Base-by-base conservation (phyloP, 768 basidiomycete genomes). In the Mycena chlorophos region DNA sequence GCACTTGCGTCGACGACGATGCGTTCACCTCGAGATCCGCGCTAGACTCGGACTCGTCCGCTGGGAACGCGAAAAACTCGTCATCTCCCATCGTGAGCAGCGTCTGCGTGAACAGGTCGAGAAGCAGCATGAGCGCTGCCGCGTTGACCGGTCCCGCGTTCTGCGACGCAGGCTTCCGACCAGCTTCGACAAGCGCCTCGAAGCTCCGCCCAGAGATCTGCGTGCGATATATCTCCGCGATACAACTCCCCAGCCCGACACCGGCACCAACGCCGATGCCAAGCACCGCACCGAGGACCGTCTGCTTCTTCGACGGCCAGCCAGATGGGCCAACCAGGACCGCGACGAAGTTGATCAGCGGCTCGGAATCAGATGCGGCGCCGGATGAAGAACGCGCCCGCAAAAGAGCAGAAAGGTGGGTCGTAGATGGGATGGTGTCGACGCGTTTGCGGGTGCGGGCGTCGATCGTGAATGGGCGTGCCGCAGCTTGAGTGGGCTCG, bases 71-170 rank as follows among this genome's bases (percentile, higher is more conserved):
- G 68, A 97, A 96, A 73, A 98, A 98, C 67, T 98, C 96, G 69
- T 98, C 95, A 62, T 98, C 96, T 1, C 91, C 91, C 80, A 98
- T 90, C 0, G 94, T 93, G 23, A 91, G 75, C 28, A 98, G 80
- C 1, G 87, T 81, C 56, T 95, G 89, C 2, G 84, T 80, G 69
- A 95, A 96, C 12, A 96, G 69, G 43, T 94, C 87, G 1, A 83
- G 78, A 3, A 95, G 79, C 49, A 97, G 79, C 4, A 98, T 72
- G 1, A 98, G 70, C 1, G 89, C 77, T 0, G 86, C 13, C 3
- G 3, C 28, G 13, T 23, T 45, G 2, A 64, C 60, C 29, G 59
- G 57, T 46, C 78, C 80, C 22, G 3, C 14, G 8, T 34, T 34
- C 8, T 34, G 8, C 8, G 31, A 8, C 31, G 8, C 31, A 17